Evolutionary conservation across 225 moss, liverwort and hornwort species (phyloP), one percentile per base, ranked within the genome.

Genomic region (Pleurozium schreberi): DNA sequence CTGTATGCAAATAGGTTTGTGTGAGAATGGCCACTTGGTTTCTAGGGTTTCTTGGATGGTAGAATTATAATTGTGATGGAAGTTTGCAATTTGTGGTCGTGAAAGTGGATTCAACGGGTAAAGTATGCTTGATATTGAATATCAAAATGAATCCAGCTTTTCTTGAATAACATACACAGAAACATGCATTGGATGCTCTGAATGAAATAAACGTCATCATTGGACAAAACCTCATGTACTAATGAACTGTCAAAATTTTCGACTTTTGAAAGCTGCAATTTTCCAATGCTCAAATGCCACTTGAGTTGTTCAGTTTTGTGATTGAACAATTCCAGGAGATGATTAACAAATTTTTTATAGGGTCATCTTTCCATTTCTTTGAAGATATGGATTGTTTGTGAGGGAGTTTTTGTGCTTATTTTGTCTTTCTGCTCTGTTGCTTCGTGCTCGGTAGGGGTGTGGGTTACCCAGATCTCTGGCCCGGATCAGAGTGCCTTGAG

Each of bases 391-490:
- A 50, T 61, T 85, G 53, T 73, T 63, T 52, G 45, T 86, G 33
- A 57, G 21, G 62, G 59, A 30, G 17, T 65, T 86, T 50, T 45
- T 79, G 34, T 82, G 65, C 43, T 11, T 69, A 22, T 77, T 43
- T 59, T 78, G 84, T 81, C 47, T 53, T 23, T 63, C 89, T 78
- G 74, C 67, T 83, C 18, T 61, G 64, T 68, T 89, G 59, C 64
- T 69, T 11, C 23, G 53, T 93, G 52, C 50, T 87, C 3, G 84
- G 66, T 89, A 98, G 98, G 99, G 99, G 99, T 70, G 88, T 93
- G 78, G 99, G 99, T 68, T 99, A 99, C 87, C 93, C 96, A 84
- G 86, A 93, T 61, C 95, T 99, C 62, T 99, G 97, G 98, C 98
- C 98, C 40, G 85, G 95, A 85, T 75, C 92, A 45, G 84, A 90